Evolutionary conservation across 768 basidiomycete genomes (phyloP).

Genomic region (Tylopilus vinaceipallidus): DNA sequence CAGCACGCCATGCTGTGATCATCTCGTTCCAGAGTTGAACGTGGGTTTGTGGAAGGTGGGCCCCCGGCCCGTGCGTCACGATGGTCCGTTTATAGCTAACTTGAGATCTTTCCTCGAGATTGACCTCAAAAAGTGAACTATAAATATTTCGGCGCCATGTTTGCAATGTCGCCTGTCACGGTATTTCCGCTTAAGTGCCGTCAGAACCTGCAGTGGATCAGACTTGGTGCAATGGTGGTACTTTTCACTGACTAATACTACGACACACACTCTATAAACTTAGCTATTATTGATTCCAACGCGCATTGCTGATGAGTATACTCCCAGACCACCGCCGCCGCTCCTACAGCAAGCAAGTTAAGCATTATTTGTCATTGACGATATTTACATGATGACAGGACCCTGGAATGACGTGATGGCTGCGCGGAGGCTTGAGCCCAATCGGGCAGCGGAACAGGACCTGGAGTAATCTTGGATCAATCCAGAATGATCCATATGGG

Average conservation of each 20-base stretch:
- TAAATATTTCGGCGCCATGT: slow-evolving; percentile 5
- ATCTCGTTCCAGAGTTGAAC: background rate
- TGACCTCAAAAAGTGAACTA: slow-evolving; percentile 4
- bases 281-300: too few species aligned
- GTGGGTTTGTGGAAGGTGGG: background rate
- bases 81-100: background rate
- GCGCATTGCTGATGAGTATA: too few species aligned
- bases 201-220: background rate
- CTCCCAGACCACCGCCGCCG: background rate
- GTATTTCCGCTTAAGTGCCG: slow-evolving; percentile 29
- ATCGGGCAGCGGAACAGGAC: slow-evolving; percentile 7
- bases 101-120: slow-evolving; percentile 4
- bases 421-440: slow-evolving; percentile 5
- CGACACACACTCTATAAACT: too few species aligned
- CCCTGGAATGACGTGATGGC: slow-evolving; percentile 15
- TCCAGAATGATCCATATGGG: slow-evolving; percentile 8
- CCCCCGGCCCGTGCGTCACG: background rate
- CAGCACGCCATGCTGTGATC: background rate
- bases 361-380: background rate
- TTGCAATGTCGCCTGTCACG: slow-evolving; percentile 9
- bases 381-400: slow-evolving; percentile 6
- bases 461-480: slow-evolving; percentile 1
- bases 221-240: background rate
- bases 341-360: background rate
- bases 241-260: background rate